Base-by-base conservation (phyloP, 2,329 filamentous ascomycete species). In the Didymella segeticola region DNA sequence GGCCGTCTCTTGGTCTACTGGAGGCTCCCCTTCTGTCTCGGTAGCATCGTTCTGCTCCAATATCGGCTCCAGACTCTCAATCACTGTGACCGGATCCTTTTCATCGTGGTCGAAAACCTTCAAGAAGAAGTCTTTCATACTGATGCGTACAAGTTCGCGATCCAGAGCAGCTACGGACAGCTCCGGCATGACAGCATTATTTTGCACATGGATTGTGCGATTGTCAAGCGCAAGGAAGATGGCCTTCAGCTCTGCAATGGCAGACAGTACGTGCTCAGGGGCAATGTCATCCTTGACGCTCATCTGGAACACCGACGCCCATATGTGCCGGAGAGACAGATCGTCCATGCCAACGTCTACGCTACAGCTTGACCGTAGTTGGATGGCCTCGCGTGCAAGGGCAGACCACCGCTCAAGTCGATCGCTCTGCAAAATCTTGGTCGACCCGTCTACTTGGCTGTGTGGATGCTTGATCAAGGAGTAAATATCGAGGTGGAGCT, bases 51-150 rank as follows among this genome's bases (percentile, higher is more conserved):
- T 23, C 5, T 89, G 87, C 58, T 97, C 93, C 5, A 99, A 80
- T 9, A 99, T 89, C 4, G 95, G 95, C 68, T 99, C 95, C 29
- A 99, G 79, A 23, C 88, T 95, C 67, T 97, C 92, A 53, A 99
- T 97, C 17, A 97, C 86, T 5, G 88, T 83, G 11, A 93, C 84
- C 0, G 93, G 90, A 62, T 97, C 88, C 39, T 88, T 86, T 53
- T 88, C 84, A 52, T 95, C 89, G 30, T 92, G 87, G 55, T 90
- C 89, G 70, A 98, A 98, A 0, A 99, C 84, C 30, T 88, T 90
- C 43, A 92, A 82, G 74, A 99, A 98, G 73, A 98, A 98, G 69
- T 97, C 93, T 85, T 96, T 95, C 0, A 93, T 98, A 12, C 91
- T 96, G 27, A 98, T 82, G 66, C 93, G 92, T 11, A 91, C 93